Conservation (phyloP, 805 yeast species). For the Saccharomycopsis fodiens region DNA sequence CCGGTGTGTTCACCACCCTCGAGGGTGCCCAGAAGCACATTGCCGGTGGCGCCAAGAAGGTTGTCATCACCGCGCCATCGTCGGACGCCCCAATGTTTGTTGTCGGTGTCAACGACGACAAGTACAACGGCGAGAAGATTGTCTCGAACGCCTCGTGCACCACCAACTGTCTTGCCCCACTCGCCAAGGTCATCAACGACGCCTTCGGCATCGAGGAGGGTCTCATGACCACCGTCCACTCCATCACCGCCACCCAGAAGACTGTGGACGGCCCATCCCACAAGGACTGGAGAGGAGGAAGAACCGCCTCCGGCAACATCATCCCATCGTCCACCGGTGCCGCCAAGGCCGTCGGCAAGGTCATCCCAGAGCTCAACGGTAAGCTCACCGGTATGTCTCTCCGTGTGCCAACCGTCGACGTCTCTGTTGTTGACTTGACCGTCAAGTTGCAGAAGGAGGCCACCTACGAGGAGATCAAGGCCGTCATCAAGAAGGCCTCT, state of each 20-base stretch:
- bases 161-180: constrained; percentile 92
- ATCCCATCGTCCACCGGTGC: constrained; percentile 97
- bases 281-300: constrained; percentile 99
- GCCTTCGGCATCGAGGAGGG: constrained; percentile 83
- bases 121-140: constrained; percentile 69
- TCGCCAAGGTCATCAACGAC: constrained; percentile 85
- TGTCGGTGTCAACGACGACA: constrained; percentile 79
- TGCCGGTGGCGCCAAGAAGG: constrained; percentile 91
- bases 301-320: constrained; percentile 93
- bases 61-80: constrained; percentile 90
- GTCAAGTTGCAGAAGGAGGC: constrained; percentile 71
- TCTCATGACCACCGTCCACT: constrained; percentile 93
- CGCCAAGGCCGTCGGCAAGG: constrained; percentile 96
- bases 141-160: constrained; percentile 94
- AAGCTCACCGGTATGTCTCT: constrained; percentile 90
- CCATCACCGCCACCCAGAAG: constrained; percentile 94
- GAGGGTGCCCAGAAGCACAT: constrained; percentile 82
- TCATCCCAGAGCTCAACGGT: constrained; percentile 83
- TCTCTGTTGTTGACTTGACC: constrained; percentile 89
- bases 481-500: constrained; percentile 66
- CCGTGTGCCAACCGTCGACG: constrained; percentile 92
- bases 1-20: constrained; percentile 84
- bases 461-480: constrained; percentile 77
- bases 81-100: constrained; percentile 94
- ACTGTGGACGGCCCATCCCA: constrained; percentile 95